Evolutionary conservation across 2,329 filamentous ascomycete species (phyloP).

Genomic region (Aspergillus sp.): DNA sequence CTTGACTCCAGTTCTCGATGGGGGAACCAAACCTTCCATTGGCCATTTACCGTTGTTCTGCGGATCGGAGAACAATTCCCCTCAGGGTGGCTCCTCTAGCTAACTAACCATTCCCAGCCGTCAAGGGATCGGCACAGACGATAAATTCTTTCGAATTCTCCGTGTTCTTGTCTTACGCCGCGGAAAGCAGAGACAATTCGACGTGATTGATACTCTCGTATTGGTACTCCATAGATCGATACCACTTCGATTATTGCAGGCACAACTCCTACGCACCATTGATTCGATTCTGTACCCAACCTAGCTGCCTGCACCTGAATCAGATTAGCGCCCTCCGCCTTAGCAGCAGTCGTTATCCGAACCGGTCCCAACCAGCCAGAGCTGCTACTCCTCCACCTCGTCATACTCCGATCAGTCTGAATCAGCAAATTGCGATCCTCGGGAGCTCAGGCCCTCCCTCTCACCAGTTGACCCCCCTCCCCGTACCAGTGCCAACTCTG

Average conservation of each 20-base stretch:
- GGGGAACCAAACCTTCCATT: neutral
- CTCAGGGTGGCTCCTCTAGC: neutral
- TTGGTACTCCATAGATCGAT: too few relatives aligned
- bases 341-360: too few relatives aligned
- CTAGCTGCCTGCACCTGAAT: neutral
- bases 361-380: neutral
- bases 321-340: neutral
- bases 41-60: neutral
- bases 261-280: too few relatives aligned
- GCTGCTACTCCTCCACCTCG: neutral
- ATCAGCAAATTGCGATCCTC: neutral
- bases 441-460: neutral
- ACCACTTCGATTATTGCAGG: too few relatives aligned
- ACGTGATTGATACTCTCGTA: too few relatives aligned
- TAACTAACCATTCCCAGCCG: neutral
- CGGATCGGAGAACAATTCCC: constrained; percentile 2
- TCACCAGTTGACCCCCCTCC: neutral
- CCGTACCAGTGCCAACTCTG: constrained; percentile 2
- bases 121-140: neutral
- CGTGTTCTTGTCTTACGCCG: too few relatives aligned
- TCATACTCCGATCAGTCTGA: neutral
- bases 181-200: too few relatives aligned
- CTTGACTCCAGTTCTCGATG: constrained; percentile 7
- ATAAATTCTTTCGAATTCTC: too few relatives aligned
- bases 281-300: too few relatives aligned